phyloP scores from a whole-genome alignment of 2,329 filamentous ascomycete species.

The Pseudogymnoascus verrucosus region DNA sequence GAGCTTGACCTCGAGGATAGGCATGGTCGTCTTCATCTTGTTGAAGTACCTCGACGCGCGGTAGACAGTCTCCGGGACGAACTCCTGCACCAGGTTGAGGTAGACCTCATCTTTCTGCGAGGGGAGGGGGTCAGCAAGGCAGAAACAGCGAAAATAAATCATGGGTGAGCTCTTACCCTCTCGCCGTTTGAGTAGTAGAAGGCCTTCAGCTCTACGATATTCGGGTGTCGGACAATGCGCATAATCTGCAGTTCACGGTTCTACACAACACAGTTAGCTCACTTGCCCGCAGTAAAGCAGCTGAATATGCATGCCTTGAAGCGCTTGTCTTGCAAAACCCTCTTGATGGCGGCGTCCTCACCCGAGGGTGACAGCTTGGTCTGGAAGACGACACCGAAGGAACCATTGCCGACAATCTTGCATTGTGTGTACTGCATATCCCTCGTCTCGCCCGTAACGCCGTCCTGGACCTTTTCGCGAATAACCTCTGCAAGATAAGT shows the following conservation, averaged over 20 bases:
- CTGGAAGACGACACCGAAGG: slow-evolving; percentile 97
- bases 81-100: slow-evolving; percentile 95
- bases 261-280: slow-evolving; percentile 42
- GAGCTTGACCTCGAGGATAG: slow-evolving; percentile 95
- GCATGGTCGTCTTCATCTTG: slow-evolving; percentile 99
- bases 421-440: slow-evolving; percentile 98
- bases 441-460: slow-evolving; percentile 89
- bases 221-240: slow-evolving; percentile 97
- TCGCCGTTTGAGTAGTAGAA: slow-evolving; percentile 99
- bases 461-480: slow-evolving; percentile 98
- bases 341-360: slow-evolving; percentile 98
- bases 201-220: slow-evolving; percentile 97
- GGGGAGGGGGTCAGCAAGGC: neutral
- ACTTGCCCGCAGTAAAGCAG: neutral
- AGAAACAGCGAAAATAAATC: slow-evolving; percentile 20
- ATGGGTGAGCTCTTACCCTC: slow-evolving; percentile 54
- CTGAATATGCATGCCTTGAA: slow-evolving; percentile 69
- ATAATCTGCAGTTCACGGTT: slow-evolving; percentile 99
- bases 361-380: slow-evolving; percentile 97
- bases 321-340: slow-evolving; percentile 96
- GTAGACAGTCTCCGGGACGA: slow-evolving; percentile 96
- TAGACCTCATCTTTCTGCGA: slow-evolving; percentile 93
- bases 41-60: slow-evolving; percentile 98
- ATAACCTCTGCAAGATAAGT: slow-evolving; percentile 67
- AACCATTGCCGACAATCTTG: slow-evolving; percentile 99